Base-by-base conservation (phyloP, 805 yeast genomes). In the Barnettozyma populi region DNA sequence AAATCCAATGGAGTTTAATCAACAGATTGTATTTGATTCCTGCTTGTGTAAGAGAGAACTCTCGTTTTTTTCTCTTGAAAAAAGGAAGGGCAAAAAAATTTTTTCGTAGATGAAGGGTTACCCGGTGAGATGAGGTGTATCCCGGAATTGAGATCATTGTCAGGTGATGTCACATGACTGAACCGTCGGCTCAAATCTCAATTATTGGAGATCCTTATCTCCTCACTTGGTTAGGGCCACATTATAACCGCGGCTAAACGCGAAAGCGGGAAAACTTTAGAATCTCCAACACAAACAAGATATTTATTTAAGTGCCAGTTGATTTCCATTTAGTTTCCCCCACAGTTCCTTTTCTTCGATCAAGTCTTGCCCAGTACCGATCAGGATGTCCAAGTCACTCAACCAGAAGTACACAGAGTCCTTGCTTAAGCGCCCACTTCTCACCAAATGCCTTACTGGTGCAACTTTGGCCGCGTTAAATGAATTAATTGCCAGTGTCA, bases 401-500 rank as follows among this genome's bases (percentile, higher is more conserved):
- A 57, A 59, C 31, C 44, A 52, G 43, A 54, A 51, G 18, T 71
- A 80, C 52, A 62, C 76, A 23, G 46, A 55, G 2, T 63, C 66
- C 31, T 60, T 82, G 36, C 56, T 63, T 7, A 69, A 65, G 48
- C 68, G 78, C 50, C 89, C 89, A 1, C 61, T 82, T 11, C 60
- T 77, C 41, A 81, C 86, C 43, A 82, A 82, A 57, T 69, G 82
- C 1, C 52, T 75, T 18, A 82, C 87, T 0, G 73, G 81, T 2
- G 83, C 78, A 0, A 57, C 74, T 1, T 65, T 82, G n/a, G 75
- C 76, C 8, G 70, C 78, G 0, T 64, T 82, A 40, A 81, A 80
- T 54, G 89, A 82, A 58, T 64, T 74, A 35, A 69, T 82, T 14
- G 83, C 87, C 0, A 69, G 80, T 3, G 50, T 65, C 0, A 55